Evolutionary conservation across 2,329 filamentous ascomycete genomes (phyloP), one percentile per base, ranked within the genome.

Genomic region (Talaromyces marneffei): DNA sequence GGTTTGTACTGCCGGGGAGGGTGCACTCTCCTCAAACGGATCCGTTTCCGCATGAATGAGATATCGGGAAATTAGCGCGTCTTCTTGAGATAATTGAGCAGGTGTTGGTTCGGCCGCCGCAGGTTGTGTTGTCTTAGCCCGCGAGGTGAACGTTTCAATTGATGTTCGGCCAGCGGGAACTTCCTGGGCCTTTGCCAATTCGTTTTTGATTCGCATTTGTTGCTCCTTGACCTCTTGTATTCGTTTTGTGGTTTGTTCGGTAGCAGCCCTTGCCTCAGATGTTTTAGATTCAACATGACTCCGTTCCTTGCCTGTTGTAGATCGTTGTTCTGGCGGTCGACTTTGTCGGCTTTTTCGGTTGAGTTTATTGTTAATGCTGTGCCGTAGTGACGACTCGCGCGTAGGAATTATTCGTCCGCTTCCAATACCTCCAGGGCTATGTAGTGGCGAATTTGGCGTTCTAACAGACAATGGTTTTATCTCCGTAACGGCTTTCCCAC

Each of bases 331-430:
- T 23, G 35, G 31, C 29, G 60, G 25, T 46, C 60, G 39, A 27
- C 37, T 50, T 20, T 57, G 40, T n/a, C 60, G 46, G 35, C 59
- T 61, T 20, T 35, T 44, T 61, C 72, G 85, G 25, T 80, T 79
- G 1, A 82, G 80, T 60, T 85, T 80, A 72, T 82, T 85, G 9
- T 76, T 78, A 46, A 78, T 80, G 59, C 71, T 76, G 66, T 78
- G 88, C 56, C 83, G 78, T 37, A 90, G 75, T 39, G 87, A 91
- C 1, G 87, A 91, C 60, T 89, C 87, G 60, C 87, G 82, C 7
- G 80, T 73, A 0, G 89, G 88, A 59, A 91, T 89, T 7, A 80
- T 74, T 54, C 82, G 78, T 2, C 82, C 80, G 59, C 77, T 81
- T 27, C 77, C 69, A 66, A 78, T 73, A 7, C 71, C 70, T 27